Evolutionary conservation across 1,284 basidiomycete genomes (phyloP), one percentile per base, ranked within the genome.

Genomic region (Trametes pubescens): DNA sequence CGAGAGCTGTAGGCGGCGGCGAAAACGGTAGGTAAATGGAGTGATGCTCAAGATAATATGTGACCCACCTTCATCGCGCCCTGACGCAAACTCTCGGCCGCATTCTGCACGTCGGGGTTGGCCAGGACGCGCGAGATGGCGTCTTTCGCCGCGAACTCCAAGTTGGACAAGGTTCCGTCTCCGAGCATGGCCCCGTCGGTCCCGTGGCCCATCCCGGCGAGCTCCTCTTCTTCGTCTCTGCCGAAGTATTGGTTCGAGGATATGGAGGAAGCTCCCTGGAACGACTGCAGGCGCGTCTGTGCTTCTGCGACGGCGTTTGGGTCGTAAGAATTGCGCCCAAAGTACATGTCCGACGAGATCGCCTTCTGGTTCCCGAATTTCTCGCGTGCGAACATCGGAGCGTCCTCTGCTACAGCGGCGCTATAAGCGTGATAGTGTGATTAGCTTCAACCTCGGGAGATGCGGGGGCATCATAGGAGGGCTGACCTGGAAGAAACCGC

Each of bases 341-440:
- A 99, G 84, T 94, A 99, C 92, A 97, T 96, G 76, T 99, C 98
- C 1, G 94, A 97, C 5, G 95, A 98, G 76, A 99, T 98, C 54
- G 86, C 94, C 77, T 99, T 99, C 76, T 99, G 97, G 67, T 75
- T 80, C 1, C 94, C 93, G 75, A 99, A 99, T 73, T 95, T 95
- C 29, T 95, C 91, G 66, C 96, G 88, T 2, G 98, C 97, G 29
- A 87, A 89, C 14, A 87, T 94, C 1, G 89, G 87, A 55, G 91
- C 84, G 54, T 94, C 89, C 56, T 89, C 91, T 18, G 71, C 74
- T 0, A 77, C 75, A 5, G 82, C 68, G 6, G 74, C 51, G 14
- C 67, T 64, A 54, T 46, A 16, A 34, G 2, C 29, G 26, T n/a
- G 40, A n/a, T 44, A 2, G 26, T n/a, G 8, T 7, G 26, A 11